These are phyloP conservation scores for Parietichytrium sp. DNA, from an alignment of 108 stramenopile genomes.

Conservation along the genomic window DNA sequence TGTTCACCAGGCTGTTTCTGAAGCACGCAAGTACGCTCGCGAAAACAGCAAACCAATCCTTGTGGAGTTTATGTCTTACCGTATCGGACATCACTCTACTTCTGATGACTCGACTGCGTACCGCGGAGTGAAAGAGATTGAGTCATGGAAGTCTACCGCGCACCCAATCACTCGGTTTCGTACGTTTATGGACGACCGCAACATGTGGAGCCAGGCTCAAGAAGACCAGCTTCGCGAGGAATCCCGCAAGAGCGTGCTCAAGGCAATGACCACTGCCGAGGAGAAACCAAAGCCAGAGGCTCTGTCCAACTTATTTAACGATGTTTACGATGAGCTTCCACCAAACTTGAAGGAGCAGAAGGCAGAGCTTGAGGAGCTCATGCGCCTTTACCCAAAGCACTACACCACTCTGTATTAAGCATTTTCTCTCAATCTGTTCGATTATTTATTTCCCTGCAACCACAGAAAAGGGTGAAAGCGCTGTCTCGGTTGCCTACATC, in stretches of 20 bases:
- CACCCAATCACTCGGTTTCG: constrained; percentile 79
- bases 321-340: constrained; percentile 89
- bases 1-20: constrained; percentile 77
- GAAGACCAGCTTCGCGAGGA: constrained; percentile 65
- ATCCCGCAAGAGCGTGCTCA: constrained; percentile 72
- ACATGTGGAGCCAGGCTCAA: constrained; percentile 68
- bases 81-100: constrained; percentile 93
- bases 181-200: constrained; percentile 68
- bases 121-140: constrained; percentile 75
- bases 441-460: no score
- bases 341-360: constrained; percentile 78
- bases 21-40: constrained; percentile 61
- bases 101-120: constrained; percentile 90
- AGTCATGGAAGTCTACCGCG: constrained; percentile 57
- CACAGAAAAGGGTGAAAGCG: no score
- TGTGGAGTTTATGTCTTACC: constrained; percentile 97
- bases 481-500: no score
- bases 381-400: constrained; percentile 66
- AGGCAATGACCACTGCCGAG: constrained; percentile 84
- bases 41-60: constrained; percentile 74
- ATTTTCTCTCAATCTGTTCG: no score
- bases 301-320: constrained; percentile 77
- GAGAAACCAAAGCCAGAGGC: constrained; percentile 67
- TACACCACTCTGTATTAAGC: constrained; percentile 46
- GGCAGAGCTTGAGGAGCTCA: constrained; percentile 64